Percentiles rank a stretch among this genome's conserved stretches.
Conservation (phyloP, 805 yeast genomes). For the Metschnikowia reukaufii region DNA sequence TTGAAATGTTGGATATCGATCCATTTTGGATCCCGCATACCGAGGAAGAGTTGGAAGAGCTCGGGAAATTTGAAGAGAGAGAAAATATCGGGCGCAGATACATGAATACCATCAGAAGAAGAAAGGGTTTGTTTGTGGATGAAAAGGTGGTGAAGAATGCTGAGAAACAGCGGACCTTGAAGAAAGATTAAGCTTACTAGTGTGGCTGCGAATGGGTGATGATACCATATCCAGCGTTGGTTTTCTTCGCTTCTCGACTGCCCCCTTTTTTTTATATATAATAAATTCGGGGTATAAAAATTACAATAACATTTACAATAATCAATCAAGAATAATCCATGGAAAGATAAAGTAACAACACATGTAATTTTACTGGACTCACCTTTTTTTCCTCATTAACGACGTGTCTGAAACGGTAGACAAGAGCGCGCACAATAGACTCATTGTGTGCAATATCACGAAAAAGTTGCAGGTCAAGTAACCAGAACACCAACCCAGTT, state of each 20-base stretch:
- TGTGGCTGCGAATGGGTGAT: no score
- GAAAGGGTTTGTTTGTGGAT: constrained; percentile 88
- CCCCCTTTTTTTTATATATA: no score
- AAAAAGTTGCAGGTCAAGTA: constrained; percentile 4
- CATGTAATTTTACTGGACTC: no score
- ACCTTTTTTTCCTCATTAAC: no score
- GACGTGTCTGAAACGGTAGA: no score
- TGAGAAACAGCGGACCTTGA: constrained; percentile 89
- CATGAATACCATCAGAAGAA: constrained; percentile 75
- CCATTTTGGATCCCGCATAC: constrained; percentile 99
- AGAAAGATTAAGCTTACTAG: constrained; percentile 49
- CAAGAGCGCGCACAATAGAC: constrained; percentile 4
- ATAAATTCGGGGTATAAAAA: no score
- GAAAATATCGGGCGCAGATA: constrained; percentile 88
- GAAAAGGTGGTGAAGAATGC: constrained; percentile 90
- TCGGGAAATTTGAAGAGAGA: constrained; percentile 89
- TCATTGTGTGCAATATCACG: constrained; percentile 4
- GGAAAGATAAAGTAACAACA: no score
- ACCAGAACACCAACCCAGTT: neutral
- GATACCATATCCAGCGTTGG: no score
- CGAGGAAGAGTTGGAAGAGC: constrained; percentile 89
- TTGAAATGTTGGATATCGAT: constrained; percentile 81
- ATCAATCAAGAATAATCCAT: no score
- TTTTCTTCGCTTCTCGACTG: no score
- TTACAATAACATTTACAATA: no score